A percentile compares a stretch with the other conserved stretches of the same genome.
Conservation (phyloP, 2,329 filamentous ascomycete species). For the Fusarium solani-melongenae region DNA sequence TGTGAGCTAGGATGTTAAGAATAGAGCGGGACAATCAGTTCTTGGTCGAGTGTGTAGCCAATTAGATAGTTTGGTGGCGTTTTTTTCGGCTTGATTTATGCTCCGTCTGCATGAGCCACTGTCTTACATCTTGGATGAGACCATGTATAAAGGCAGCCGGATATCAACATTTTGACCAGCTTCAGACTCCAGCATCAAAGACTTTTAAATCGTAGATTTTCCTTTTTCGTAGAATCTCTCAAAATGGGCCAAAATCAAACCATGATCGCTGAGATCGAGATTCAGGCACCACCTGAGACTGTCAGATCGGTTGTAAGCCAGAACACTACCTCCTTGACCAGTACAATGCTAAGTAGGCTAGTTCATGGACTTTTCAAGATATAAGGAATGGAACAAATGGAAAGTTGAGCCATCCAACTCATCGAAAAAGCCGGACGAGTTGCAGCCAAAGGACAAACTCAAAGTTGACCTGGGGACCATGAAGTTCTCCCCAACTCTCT, state of each 20-base stretch:
- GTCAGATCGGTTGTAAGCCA: slow-evolving; percentile 5
- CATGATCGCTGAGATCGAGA: slow-evolving; percentile 9
- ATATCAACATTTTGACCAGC: not conserved
- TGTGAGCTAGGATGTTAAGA: not conserved
- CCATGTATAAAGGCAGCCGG: not conserved
- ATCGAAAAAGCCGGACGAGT: not conserved
- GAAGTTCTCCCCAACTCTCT: slow-evolving; percentile 7
- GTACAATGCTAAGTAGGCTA: not conserved
- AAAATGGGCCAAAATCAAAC: slow-evolving; percentile 12
- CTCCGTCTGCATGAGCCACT: not conserved
- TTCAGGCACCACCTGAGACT: slow-evolving; percentile 4
- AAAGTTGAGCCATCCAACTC: not conserved
- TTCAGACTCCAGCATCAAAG: not conserved
- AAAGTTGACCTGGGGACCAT: slow-evolving; percentile 1
- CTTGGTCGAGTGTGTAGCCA: not conserved
- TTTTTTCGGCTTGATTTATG: not conserved
- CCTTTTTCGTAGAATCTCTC: not conserved
- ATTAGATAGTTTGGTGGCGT: not conserved
- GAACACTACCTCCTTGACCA: not conserved
- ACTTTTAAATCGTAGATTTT: not conserved
- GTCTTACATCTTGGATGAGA: not conserved
- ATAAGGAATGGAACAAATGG: slow-evolving; percentile 17
- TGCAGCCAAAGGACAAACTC: not conserved
- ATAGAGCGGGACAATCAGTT: not conserved
- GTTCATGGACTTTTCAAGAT: slow-evolving; percentile 8